Evolutionary conservation across 2,329 filamentous ascomycete genomes (phyloP), one percentile per base, ranked within the genome.

Genomic region (Cryphonectria carpinicola): DNA sequence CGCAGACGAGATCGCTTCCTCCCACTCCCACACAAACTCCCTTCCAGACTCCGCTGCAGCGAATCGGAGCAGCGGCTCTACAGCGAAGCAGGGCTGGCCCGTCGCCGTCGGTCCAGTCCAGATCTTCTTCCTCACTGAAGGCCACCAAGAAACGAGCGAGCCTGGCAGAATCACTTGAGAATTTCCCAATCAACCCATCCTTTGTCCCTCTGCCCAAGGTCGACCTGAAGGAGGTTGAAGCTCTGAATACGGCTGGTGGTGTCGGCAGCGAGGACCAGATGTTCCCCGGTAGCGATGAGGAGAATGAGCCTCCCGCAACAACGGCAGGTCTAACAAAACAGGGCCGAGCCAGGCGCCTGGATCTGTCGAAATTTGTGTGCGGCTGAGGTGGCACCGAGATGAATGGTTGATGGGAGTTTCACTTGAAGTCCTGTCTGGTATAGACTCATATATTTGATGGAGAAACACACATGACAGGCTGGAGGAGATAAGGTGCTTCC

Each of bases 261-360:
- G 14, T 19, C 7, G 87, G 88, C 19, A 89, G 87, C 74, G 88
- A 90, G 76, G 88, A 90, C 70, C 82, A 87, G 68, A 84, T 89
- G 72, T 78, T 86, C 19, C 84, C 84, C 37, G 86, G 86, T 76
- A 87, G 86, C 72, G 85, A 86, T 71, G 84, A 75, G 25, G 85
- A 86, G 68, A 81, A 81, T 25, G 83, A 84, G 17, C 72, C 74
- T 52, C 69, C 66, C 11, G 37, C 52, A 35, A 58, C 66, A 39
- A 19, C 58, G 8, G 8, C 39, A 11, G 54, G 25, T 1, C 37
- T 32, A n/a, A 43, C 32, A n/a, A 39, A 65, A n/a, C 35, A 56
- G 5, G 10, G 43, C 32, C 14, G 39, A 7, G 32, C 58, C 58
- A 60, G 74, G 65, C 82, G 80, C 56, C 76, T 88, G 35, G 79